These are phyloP conservation scores for Guadua angustifolia DNA, from an alignment of 176 grass and related monocot genomes.

Conservation along the genomic window DNA sequence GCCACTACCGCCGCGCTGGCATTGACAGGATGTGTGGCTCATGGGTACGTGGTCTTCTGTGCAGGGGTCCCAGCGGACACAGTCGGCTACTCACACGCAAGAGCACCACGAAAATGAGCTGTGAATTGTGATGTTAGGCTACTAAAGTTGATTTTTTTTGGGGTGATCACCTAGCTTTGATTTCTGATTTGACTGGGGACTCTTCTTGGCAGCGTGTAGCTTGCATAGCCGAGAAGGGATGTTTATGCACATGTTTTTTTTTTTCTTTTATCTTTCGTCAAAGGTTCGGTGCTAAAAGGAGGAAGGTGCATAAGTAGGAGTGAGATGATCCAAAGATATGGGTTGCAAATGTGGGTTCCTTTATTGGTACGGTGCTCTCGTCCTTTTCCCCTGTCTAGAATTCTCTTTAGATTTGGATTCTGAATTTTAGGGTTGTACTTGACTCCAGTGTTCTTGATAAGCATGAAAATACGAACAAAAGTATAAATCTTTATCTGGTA, in stretches of 20 bases:
- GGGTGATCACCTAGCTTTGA: too few relatives aligned
- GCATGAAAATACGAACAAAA: neutral
- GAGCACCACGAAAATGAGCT: neutral
- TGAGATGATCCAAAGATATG: neutral
- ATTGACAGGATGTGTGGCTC: neutral
- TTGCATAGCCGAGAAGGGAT: neutral
- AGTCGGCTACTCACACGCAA: neutral
- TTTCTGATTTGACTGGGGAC: neutral
- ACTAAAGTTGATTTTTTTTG: neutral
- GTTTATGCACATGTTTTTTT: neutral
- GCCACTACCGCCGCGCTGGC: neutral
- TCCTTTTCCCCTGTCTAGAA: neutral
- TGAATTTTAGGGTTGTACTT: neutral
- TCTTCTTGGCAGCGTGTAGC: constrained; percentile 14
- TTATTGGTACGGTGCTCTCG: neutral
- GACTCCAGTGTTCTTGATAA: neutral
- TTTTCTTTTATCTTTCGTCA: neutral
- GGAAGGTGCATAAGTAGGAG: neutral
- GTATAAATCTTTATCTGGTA: neutral
- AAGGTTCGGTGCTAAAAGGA: neutral
- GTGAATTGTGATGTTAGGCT: neutral
- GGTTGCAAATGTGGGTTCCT: neutral
- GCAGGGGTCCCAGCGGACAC: neutral
- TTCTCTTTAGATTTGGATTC: neutral
- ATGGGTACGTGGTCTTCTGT: too few relatives aligned